Conservation (phyloP, 371 early-diverging fungal species). For the Haplosporangium sp. region DNA sequence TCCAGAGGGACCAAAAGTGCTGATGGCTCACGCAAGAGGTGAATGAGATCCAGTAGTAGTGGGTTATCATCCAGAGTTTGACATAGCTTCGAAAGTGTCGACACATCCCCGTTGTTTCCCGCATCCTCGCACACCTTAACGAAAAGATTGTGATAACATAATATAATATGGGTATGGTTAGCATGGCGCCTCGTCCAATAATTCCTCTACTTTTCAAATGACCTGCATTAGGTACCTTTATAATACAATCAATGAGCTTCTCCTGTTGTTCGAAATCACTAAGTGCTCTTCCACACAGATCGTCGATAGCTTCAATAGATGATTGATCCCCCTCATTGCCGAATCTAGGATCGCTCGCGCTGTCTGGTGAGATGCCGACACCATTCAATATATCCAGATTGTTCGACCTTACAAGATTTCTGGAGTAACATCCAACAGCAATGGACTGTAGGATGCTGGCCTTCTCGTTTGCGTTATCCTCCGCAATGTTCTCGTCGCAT, state of each 20-base stretch:
- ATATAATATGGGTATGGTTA: no score
- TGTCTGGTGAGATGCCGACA: background rate
- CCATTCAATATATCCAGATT: constrained; percentile 30
- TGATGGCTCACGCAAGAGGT: constrained; percentile 30
- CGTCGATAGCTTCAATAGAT: constrained; percentile 25
- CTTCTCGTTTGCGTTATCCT: constrained; percentile 16
- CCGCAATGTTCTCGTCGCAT: constrained; percentile 40
- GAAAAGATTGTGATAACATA: background rate
- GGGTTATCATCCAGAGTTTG: constrained; percentile 53
- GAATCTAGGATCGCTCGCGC: constrained; percentile 14
- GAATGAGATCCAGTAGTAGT: constrained; percentile 36
- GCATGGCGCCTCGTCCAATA: no score
- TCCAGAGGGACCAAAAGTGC: constrained; percentile 40
- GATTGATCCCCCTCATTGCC: constrained; percentile 6
- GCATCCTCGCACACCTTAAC: constrained; percentile 40
- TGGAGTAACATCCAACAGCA: constrained; percentile 22
- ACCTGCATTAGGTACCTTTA: constrained; percentile 16
- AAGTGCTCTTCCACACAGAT: constrained; percentile 38
- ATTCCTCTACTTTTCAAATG: no score
- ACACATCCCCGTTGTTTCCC: constrained; percentile 25
- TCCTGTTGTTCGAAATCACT: constrained; percentile 48
- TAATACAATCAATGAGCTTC: constrained; percentile 31
- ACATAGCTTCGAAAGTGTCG: constrained; percentile 39
- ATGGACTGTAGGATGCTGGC: constrained; percentile 26
- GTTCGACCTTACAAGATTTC: constrained; percentile 19